Percentiles rank a stretch among this genome's conserved stretches.
Conservation (phyloP, 129 eudicot species). For the Logfia minima region DNA sequence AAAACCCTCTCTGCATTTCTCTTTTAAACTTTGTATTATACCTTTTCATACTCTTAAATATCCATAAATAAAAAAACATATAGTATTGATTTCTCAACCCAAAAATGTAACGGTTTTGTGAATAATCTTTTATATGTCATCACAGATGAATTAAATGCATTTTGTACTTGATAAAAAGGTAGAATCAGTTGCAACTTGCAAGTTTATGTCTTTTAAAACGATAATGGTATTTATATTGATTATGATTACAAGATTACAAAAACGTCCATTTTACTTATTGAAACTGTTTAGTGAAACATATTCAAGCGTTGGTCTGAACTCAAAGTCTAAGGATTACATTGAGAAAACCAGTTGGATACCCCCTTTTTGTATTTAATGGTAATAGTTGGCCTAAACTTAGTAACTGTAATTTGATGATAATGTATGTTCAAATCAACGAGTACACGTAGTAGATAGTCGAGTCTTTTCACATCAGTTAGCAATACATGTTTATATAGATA, state of each 20-base stretch:
- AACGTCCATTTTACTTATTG: background rate
- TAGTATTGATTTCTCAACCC: background rate
- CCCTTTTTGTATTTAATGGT: background rate
- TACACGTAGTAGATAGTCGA: too few relatives aligned
- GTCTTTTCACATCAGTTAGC: too few relatives aligned
- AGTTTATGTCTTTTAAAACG: background rate
- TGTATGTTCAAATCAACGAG: background rate
- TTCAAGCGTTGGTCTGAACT: background rate
- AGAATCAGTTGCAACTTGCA: background rate
- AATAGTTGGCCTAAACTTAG: background rate
- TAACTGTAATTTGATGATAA: background rate
- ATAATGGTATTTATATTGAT: background rate
- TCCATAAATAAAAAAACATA: background rate
- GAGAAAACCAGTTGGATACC: background rate
- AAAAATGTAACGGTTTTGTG: background rate
- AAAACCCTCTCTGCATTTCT: slow-evolving; percentile 9
- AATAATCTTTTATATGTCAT: background rate
- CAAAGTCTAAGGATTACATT: background rate
- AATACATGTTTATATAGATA: too few relatives aligned
- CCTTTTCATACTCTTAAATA: background rate
- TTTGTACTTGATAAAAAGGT: background rate
- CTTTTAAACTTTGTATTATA: background rate
- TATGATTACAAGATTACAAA: too few relatives aligned
- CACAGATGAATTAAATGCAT: slow-evolving; percentile 2
- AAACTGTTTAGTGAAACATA: background rate